Evolutionary conservation across 1,139 yeast species (phyloP), one percentile per base, ranked within the genome.

Genomic region (Candida freyschussii): DNA sequence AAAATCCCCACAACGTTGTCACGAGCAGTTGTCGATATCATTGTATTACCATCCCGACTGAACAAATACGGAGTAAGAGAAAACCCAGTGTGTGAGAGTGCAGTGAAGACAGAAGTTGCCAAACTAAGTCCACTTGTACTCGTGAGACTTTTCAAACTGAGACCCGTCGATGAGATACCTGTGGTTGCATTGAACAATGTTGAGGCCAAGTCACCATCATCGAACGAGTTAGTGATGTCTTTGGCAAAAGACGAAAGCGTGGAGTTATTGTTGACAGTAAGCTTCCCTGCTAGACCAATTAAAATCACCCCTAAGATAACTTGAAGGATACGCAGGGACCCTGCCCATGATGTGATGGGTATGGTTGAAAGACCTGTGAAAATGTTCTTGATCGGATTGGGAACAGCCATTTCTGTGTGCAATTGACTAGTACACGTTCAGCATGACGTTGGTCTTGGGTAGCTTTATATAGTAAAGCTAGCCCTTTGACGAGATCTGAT

Each of bases 31-130:
- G 34, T 15, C 7, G 40, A 36, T 5, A 30, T 15, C 37, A 36
- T 36, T 4, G 32, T 16, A 19, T 33, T 30, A 8, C 15, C 19
- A 4, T 23, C 30, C 7, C 36, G 25, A 10, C 26, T 2, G 24
- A 33, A 36, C 7, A 33, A 17, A 17, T 36, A 33, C 4, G 40
- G 40, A 9, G 26, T 13, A n/a, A 30, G 11, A 9, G 37, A 30
- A 16, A 36, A 7, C 4, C 26, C 10, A 4, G 29, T 16, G 18
- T 33, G 34, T 3, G 40, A 27, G 9, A 33, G 13, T 5, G 26
- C 2, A 11, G 35, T 36, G 21, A 36, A 26, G 13, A 24, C 22
- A 10, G 33, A 17, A 11, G 33, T 13, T 4, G 25, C 28, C 7
- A 31, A 4, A 5, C 27, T 21, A 6, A 33, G 9, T 3, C 13